Percentiles rank a stretch among this genome's conserved stretches.
phyloP scores from a whole-genome alignment of 2,329 filamentous ascomycete genomes.

The Rhinocladiella similis region DNA sequence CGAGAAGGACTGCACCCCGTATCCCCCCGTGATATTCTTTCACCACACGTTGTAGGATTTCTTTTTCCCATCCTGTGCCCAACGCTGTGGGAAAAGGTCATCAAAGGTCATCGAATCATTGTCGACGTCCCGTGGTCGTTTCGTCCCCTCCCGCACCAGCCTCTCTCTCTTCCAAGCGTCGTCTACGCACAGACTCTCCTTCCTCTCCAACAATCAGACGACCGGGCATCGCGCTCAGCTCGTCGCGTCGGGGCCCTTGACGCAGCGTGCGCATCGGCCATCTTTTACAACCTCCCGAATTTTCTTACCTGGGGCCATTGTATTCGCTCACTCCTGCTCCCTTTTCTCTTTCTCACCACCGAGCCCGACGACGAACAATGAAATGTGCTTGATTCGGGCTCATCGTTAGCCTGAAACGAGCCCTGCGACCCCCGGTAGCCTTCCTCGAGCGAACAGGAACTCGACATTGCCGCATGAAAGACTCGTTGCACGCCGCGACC shows the following conservation, averaged over 20 bases:
- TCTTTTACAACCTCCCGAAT: slow-evolving; percentile 11
- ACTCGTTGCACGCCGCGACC: neutral
- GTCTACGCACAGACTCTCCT: slow-evolving; percentile 5
- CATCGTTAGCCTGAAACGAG: slow-evolving; percentile 12
- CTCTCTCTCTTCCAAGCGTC: slow-evolving; percentile 1
- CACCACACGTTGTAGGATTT: no score
- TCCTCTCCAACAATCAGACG: neutral
- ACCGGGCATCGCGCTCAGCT: slow-evolving; percentile 2
- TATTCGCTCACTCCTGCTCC: neutral
- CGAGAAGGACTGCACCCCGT: no score
- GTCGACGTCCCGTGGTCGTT: neutral
- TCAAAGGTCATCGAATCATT: neutral
- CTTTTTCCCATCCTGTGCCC: neutral
- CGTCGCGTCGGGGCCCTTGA: slow-evolving; percentile 11
- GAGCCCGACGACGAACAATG: slow-evolving; percentile 5
- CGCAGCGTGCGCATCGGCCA: slow-evolving; percentile 14
- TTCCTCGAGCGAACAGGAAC: neutral
- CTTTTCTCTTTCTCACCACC: neutral
- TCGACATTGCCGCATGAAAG: slow-evolving; percentile 10
- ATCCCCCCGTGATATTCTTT: no score
- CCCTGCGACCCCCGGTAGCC: slow-evolving; percentile 5
- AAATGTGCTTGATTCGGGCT: slow-evolving; percentile 18
- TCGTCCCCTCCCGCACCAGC: neutral
- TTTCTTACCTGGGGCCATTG: neutral
- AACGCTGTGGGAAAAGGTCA: neutral